phyloP scores from a whole-genome alignment of 2,329 filamentous ascomycete genomes.

The Cladosporium colombiae region DNA sequence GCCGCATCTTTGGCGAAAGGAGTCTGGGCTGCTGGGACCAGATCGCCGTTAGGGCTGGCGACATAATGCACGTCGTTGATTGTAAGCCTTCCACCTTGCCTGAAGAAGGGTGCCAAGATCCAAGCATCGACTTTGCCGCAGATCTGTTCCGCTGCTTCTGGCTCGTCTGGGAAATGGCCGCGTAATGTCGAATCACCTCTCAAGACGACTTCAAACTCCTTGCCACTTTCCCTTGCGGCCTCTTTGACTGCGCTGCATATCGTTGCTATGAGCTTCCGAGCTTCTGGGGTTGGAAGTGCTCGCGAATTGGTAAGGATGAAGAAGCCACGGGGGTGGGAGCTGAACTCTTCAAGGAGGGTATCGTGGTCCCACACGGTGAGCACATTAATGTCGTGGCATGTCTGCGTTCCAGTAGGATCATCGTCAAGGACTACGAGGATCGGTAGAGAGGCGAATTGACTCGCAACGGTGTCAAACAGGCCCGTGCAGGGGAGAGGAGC shows the following conservation, averaged over 20 bases:
- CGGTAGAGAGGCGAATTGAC: not conserved
- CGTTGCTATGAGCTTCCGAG: slow-evolving; percentile 49
- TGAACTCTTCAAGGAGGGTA: slow-evolving; percentile 49
- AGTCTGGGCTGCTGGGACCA: slow-evolving; percentile 55
- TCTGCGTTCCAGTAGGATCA: slow-evolving; percentile 56
- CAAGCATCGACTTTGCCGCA: slow-evolving; percentile 55
- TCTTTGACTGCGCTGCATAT: slow-evolving; percentile 54
- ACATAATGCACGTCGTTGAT: slow-evolving; percentile 62
- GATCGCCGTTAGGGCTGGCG: slow-evolving; percentile 46
- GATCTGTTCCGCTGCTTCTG: slow-evolving; percentile 53
- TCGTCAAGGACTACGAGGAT: slow-evolving; percentile 18
- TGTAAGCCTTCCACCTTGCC: slow-evolving; percentile 60
- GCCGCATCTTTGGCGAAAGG: slow-evolving; percentile 60
- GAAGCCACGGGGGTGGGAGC: slow-evolving; percentile 48
- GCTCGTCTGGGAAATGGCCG: slow-evolving; percentile 59
- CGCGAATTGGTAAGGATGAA: slow-evolving; percentile 64
- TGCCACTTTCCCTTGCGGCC: slow-evolving; percentile 44
- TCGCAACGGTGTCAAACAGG: not conserved
- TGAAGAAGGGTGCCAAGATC: slow-evolving; percentile 61
- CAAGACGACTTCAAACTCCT: slow-evolving; percentile 56
- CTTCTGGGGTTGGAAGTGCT: slow-evolving; percentile 53
- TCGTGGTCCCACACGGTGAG: slow-evolving; percentile 55
- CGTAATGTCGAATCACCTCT: slow-evolving; percentile 59
- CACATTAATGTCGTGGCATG: slow-evolving; percentile 58
- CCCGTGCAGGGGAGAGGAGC: no score